phyloP scores from a whole-genome alignment of 441 rosid species.

The Corymbia calophylla region DNA sequence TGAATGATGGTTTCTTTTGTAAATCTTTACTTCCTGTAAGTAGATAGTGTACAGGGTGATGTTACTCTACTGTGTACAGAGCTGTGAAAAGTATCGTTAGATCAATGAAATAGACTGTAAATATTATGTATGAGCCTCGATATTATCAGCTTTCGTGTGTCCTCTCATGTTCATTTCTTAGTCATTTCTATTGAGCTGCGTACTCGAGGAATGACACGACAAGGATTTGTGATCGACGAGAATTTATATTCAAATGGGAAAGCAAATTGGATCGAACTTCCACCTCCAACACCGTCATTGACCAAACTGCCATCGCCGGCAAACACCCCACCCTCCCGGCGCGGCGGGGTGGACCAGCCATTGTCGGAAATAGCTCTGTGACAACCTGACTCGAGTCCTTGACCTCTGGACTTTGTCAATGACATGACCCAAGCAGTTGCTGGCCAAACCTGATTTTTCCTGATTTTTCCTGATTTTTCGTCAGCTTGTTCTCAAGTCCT shows the following conservation, averaged over 20 bases:
- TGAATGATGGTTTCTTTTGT: not conserved
- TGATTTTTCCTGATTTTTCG: not conserved
- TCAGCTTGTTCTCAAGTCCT: not conserved
- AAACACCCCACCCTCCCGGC: too few species aligned
- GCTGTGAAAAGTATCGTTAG: slow-evolving; percentile 1
- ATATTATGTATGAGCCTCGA: not conserved
- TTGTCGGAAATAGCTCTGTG: not conserved
- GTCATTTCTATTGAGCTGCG: not conserved
- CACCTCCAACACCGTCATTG: not conserved
- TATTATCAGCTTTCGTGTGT: not conserved
- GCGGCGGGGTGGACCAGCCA: not conserved
- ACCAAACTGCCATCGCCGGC: fast-evolving
- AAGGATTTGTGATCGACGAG: not conserved
- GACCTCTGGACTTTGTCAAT: not conserved
- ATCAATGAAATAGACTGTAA: not conserved
- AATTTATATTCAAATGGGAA: too few species aligned
- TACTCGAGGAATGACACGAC: not conserved
- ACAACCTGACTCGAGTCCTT: not conserved
- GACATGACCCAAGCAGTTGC: not conserved
- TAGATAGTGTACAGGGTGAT: slow-evolving; percentile 4
- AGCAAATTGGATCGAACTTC: not conserved
- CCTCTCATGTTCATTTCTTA: not conserved
- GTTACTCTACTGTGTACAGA: slow-evolving; percentile 12
- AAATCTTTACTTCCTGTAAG: not conserved
- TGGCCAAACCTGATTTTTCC: not conserved